Evolutionary conservation across 371 early-diverging fungal genomes (phyloP).

Genomic region (Mucor saturninus): DNA sequence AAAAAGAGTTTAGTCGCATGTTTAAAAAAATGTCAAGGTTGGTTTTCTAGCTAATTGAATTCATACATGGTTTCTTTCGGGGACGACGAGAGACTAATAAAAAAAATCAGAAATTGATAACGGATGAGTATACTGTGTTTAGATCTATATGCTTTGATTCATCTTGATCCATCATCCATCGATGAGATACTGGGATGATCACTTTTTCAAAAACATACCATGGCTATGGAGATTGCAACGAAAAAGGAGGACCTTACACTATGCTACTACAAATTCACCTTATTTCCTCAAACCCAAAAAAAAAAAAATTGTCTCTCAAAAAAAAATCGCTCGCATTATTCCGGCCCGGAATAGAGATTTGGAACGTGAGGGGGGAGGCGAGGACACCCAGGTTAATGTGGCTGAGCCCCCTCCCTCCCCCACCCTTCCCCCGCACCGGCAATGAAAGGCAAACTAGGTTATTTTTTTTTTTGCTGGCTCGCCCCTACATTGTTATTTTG

Average conservation of each 20-base stretch:
- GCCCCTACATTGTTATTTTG: constrained; percentile 2
- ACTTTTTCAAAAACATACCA: constrained; percentile 22
- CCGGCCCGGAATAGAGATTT: background rate
- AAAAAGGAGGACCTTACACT: constrained; percentile 32
- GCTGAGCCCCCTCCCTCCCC: constrained; percentile 12
- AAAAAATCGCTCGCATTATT: background rate
- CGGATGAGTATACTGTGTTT: too few relatives aligned
- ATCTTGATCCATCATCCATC: constrained; percentile 7
- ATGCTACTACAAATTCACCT: constrained; percentile 14
- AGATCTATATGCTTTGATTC: background rate
- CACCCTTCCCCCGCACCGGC: background rate
- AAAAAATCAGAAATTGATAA: constrained; percentile 7
- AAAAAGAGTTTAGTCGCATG: constrained; percentile 51
- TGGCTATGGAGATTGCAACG: constrained; percentile 28
- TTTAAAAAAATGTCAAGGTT: background rate
- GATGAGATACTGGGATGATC: too few relatives aligned
- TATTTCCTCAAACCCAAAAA: constrained; percentile 3
- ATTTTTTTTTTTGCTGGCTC: background rate
- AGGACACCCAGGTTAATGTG: constrained; percentile 18
- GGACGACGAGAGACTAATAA: constrained; percentile 85
- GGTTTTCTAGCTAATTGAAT: background rate
- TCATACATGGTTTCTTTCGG: constrained; percentile 70
- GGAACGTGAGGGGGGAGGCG: constrained; percentile 4
- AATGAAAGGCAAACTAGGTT: too few relatives aligned
- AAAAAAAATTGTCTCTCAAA: background rate